A percentile compares a stretch with the other conserved stretches of the same genome.
These are phyloP conservation scores for Cinchona pubescens DNA, from an alignment of 257 asterid species.

Conservation along the genomic window DNA sequence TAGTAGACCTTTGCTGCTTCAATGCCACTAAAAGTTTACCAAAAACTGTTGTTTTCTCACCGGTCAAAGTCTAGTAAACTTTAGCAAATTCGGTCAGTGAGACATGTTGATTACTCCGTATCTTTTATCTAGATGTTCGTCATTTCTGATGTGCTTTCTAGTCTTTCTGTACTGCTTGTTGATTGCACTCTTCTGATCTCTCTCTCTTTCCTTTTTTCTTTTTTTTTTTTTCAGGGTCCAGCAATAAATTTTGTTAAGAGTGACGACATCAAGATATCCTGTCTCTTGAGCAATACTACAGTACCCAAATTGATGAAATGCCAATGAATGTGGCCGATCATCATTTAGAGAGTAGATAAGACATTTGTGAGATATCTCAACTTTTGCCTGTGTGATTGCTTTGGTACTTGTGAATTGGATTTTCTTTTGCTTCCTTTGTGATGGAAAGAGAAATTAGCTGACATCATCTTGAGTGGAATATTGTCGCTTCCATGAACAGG, in stretches of 20 bases:
- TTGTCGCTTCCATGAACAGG: background rate
- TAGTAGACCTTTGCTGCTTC: background rate
- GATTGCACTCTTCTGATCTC: background rate
- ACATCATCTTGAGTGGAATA: constrained; percentile 2
- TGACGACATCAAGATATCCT: constrained; percentile 84
- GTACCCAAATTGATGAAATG: constrained; percentile 97
- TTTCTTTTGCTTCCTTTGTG: background rate
- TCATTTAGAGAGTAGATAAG: constrained; percentile 27
- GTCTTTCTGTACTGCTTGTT: background rate
- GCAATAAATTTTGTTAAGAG: constrained; percentile 93
- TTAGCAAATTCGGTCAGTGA: background rate
- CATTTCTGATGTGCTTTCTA: background rate
- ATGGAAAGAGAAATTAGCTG: background rate
- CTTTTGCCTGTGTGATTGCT: constrained; percentile 6
- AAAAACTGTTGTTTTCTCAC: background rate
- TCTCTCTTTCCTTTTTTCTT: background rate
- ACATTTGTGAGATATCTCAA: background rate
- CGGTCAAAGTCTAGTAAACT: background rate
- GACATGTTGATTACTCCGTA: background rate
- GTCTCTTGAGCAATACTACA: constrained; percentile 92
- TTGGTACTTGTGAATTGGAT: constrained; percentile 1
- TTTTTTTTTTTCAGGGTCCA: constrained; percentile 70
- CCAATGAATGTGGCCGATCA: constrained; percentile 97
- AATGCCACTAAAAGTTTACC: background rate
- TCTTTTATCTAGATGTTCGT: background rate